Conservation (phyloP, 108 stramenopile genomes). For the Pseudonitzschia multiseries region DNA sequence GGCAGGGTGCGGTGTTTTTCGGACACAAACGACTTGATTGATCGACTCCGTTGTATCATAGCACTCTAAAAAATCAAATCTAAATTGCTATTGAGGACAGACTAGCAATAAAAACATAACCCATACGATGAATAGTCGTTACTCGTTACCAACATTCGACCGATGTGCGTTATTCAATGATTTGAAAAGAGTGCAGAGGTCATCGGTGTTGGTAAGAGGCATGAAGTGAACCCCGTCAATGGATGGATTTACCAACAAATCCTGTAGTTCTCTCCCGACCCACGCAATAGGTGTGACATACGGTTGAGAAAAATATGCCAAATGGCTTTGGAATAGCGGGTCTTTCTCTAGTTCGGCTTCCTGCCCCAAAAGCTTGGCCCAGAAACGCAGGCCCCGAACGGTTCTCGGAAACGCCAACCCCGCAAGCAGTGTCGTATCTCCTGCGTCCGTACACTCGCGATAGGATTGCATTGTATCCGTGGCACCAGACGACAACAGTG, state of each 20-base stretch:
- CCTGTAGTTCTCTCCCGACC: constrained; percentile 34
- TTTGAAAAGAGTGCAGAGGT: constrained; percentile 20
- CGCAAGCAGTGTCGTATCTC: constrained; percentile 22
- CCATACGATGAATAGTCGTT: not conserved
- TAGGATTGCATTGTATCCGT: constrained; percentile 35
- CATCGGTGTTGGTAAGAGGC: constrained; percentile 39
- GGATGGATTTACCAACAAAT: not conserved
- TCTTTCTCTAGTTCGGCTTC: constrained; percentile 31
- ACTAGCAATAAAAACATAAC: not conserved
- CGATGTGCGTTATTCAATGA: constrained; percentile 11
- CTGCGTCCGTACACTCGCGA: too few relatives aligned
- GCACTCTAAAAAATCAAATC: not conserved
- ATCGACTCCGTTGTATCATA: not conserved
- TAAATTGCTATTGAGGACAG: not conserved
- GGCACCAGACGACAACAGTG: constrained; percentile 39
- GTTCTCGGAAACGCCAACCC: constrained; percentile 44
- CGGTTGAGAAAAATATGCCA: constrained; percentile 41
- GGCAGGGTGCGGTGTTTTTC: too few relatives aligned
- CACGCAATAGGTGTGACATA: constrained; percentile 30
- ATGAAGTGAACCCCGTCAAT: constrained; percentile 51
- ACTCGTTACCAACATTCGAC: not conserved
- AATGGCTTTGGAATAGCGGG: constrained; percentile 39
- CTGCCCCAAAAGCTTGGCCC: constrained; percentile 34
- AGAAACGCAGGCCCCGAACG: constrained; percentile 32
- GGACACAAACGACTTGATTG: too few relatives aligned